phyloP scores from a whole-genome alignment of 129 eudicot species.

The Lactuca saligna region DNA sequence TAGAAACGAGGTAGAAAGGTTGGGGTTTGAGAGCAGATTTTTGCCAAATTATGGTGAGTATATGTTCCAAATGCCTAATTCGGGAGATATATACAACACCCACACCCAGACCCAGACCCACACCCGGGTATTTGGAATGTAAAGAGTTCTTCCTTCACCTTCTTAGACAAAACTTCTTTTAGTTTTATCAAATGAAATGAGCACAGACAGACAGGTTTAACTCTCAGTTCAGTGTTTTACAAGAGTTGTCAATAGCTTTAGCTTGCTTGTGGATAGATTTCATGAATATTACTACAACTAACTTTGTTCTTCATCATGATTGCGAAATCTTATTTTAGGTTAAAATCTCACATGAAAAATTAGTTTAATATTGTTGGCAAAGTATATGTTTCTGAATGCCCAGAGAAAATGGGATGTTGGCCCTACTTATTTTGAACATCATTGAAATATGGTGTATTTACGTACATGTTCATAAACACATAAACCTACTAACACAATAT shows the following conservation, averaged over 20 bases:
- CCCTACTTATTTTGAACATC: too few species aligned
- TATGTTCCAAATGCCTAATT: constrained; percentile 55
- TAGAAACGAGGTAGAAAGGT: constrained; percentile 49
- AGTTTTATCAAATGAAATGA: constrained; percentile 33
- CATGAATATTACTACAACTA: not conserved
- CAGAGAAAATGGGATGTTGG: too few species aligned
- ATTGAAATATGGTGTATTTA: not conserved
- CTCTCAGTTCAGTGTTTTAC: constrained; percentile 1
- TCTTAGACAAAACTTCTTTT: constrained; percentile 1
- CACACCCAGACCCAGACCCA: too few species aligned
- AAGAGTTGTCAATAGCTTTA: not conserved
- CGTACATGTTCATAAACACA: not conserved
- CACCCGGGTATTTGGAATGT: constrained; percentile 73
- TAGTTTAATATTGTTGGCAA: too few species aligned
- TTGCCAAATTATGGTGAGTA: constrained; percentile 63
- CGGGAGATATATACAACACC: constrained; percentile 53
- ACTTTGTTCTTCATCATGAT: not conserved
- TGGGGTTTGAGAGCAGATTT: constrained; percentile 44
- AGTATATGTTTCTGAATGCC: too few species aligned
- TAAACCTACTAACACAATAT: not conserved
- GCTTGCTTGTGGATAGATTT: constrained; percentile 16
- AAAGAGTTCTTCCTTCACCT: constrained; percentile 21
- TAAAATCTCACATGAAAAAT: too few species aligned
- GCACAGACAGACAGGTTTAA: not conserved
- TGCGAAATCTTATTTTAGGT: too few species aligned